Conservation (phyloP, 768 basidiomycete genomes). For the Strobilomyces dryophilus region DNA sequence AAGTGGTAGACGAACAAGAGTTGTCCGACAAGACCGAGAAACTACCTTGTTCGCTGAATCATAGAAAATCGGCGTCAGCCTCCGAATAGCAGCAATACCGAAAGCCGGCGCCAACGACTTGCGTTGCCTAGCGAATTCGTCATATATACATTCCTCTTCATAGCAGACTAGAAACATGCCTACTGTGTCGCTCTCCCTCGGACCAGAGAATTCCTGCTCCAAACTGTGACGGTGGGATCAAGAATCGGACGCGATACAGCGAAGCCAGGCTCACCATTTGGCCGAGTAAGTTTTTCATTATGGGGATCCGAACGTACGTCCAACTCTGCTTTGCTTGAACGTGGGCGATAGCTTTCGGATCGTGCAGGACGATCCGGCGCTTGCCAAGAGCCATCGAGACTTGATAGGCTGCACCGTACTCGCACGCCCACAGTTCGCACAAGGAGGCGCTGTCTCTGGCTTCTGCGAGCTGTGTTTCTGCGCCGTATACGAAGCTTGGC, state of each 20-base stretch:
- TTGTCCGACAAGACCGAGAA: too few relatives aligned
- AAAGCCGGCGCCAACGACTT: too few relatives aligned
- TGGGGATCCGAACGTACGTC: slow-evolving; percentile 39
- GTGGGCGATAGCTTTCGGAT: slow-evolving; percentile 34
- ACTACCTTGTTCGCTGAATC: too few relatives aligned
- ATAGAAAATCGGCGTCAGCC: too few relatives aligned
- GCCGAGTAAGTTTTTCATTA: slow-evolving; percentile 34
- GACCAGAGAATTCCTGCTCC: too few relatives aligned
- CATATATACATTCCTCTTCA: too few relatives aligned
- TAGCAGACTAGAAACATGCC: too few relatives aligned
- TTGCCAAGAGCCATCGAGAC: slow-evolving; percentile 11
- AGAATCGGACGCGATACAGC: neutral
- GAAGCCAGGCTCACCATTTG: neutral
- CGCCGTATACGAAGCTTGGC: slow-evolving; percentile 14
- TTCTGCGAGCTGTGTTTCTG: slow-evolving; percentile 3
- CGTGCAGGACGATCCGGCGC: slow-evolving; percentile 25
- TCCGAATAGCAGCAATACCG: too few relatives aligned
- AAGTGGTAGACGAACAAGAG: too few relatives aligned
- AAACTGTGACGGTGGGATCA: neutral
- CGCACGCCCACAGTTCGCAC: slow-evolving; percentile 19
- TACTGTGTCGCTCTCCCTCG: too few relatives aligned
- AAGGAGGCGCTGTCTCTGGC: slow-evolving; percentile 2
- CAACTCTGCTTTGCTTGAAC: slow-evolving; percentile 8
- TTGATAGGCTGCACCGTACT: slow-evolving; percentile 14
- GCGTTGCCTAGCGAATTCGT: too few relatives aligned